Evolutionary conservation across 371 early-diverging fungal genomes (phyloP), one percentile per base, ranked within the genome.

Genomic region (Lichtheimia corymbifera): DNA sequence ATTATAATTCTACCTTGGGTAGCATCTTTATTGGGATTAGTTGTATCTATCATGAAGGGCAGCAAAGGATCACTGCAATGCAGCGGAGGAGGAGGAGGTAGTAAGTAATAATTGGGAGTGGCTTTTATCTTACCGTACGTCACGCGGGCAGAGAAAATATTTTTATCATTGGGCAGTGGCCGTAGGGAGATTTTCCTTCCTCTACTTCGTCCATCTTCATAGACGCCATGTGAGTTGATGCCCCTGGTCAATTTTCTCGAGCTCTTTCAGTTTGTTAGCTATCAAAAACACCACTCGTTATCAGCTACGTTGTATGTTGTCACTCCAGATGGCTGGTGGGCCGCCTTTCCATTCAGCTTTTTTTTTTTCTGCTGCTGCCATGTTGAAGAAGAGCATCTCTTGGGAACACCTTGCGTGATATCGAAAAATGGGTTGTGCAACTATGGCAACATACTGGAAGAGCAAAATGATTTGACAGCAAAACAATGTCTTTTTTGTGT

Each of bases 201-300:
- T 41, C 56, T 55, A 30, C 41, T 55, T 55, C 41, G 59, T 43
- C 41, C 50, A 50, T 50, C 50, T 59, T 50, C 30, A 59, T 51
- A 27, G 59, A 59, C 59, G 59, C 59, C 59, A 59, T 59, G 59
- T 59, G 59, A 59, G 59, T 59, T 28, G 35, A 24, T 22, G 17
- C 12, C 28, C 44, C 45, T 44, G 41, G n/a, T 44, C 22, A 17
- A 17, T 43, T 28, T 18, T 53, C 17, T 53, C 35, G 25, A 24
- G 27, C 30, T 35, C 20, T 54, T 54, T 22, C 14, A 15, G 28
- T 24, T 54, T 15, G 40, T 40, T 40, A 18, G 54, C 40, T 54
- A 54, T 28, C 28, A 20, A 27, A 27, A 20, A 54, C 54, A 15
- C 54, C 14, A 53, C 25, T 12, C 20, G 35, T 35, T 40, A n/a